These are phyloP conservation scores for Exophiala sp. DNA, from an alignment of 2,329 filamentous ascomycete genomes.

Conservation along the genomic window DNA sequence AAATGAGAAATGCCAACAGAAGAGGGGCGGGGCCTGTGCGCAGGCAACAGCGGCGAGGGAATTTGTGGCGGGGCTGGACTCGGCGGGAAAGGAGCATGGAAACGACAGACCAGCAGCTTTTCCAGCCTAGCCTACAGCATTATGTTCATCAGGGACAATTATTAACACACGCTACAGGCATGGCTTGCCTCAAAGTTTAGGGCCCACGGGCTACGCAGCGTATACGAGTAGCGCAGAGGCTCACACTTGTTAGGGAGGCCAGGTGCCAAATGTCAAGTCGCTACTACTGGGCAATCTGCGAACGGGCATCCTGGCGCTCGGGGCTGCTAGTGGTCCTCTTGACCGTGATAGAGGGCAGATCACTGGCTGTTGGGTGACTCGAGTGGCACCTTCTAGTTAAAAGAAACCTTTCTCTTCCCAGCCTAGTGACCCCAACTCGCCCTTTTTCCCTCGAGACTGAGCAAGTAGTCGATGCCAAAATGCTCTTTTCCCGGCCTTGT, in stretches of 20 bases:
- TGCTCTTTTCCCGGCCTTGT: not conserved
- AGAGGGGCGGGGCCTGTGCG: not conserved
- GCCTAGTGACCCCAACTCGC: not conserved
- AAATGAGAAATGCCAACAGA: not conserved
- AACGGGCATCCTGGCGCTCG: constrained; percentile 1
- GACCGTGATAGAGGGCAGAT: not conserved
- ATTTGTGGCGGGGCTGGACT: not conserved
- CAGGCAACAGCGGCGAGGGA: not conserved
- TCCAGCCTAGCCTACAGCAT: not conserved
- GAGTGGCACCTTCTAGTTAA: not conserved
- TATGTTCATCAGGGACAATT: too few species aligned
- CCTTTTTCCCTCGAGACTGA: not conserved
- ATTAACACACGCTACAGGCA: not conserved
- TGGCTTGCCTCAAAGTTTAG: not conserved
- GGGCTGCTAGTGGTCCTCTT: not conserved
- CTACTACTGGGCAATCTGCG: not conserved
- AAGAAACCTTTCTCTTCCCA: not conserved
- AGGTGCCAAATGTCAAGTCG: too few species aligned
- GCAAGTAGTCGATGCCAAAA: not conserved
- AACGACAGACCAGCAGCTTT: not conserved
- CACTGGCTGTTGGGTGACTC: not conserved
- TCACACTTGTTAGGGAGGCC: too few species aligned
- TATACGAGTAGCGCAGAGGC: too few species aligned
- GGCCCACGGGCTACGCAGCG: not conserved
- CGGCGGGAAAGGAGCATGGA: not conserved